phyloP scores from a whole-genome alignment of 441 rosid species.

The Mallotus repandus region DNA sequence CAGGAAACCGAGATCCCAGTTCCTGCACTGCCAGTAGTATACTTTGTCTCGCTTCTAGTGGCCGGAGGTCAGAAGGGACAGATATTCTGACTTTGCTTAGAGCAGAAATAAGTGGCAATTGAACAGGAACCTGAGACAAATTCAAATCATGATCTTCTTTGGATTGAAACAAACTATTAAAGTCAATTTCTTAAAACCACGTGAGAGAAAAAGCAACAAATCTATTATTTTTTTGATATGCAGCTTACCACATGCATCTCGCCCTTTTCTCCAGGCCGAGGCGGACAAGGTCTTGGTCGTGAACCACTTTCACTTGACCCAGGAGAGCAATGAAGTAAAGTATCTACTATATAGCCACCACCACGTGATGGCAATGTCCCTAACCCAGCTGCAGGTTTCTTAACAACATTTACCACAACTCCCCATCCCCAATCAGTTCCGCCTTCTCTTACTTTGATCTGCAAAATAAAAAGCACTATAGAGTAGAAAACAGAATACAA shows the following conservation, averaged over 20 bases:
- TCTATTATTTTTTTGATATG: slow-evolving; percentile 5
- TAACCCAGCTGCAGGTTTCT: slow-evolving; percentile 61
- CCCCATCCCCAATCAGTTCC: slow-evolving; percentile 99
- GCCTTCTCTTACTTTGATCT: slow-evolving; percentile 95
- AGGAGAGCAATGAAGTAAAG: slow-evolving; percentile 89
- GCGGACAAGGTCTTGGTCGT: slow-evolving; percentile 92
- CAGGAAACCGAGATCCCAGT: slow-evolving; percentile 74
- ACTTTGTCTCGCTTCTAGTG: slow-evolving; percentile 93
- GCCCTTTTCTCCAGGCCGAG: slow-evolving; percentile 91
- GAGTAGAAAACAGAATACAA: slow-evolving; percentile 6
- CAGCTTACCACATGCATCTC: slow-evolving; percentile 99
- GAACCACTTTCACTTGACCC: slow-evolving; percentile 82
- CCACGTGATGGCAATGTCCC: slow-evolving; percentile 58
- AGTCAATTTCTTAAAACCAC: not conserved
- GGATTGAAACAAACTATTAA: not conserved
- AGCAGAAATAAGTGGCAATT: slow-evolving; percentile 79
- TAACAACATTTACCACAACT: slow-evolving; percentile 92
- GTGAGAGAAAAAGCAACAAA: not conserved
- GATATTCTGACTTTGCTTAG: slow-evolving; percentile 77
- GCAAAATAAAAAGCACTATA: slow-evolving; percentile 33
- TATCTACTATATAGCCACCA: slow-evolving; percentile 86
- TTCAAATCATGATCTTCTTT: slow-evolving; percentile 27
- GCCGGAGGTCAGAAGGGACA: slow-evolving; percentile 88
- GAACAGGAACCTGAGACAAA: slow-evolving; percentile 81
- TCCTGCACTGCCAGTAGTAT: slow-evolving; percentile 87